Evolutionary conservation across 2,329 filamentous ascomycete species (phyloP).

Genomic region (Aspergillus bombycis): DNA sequence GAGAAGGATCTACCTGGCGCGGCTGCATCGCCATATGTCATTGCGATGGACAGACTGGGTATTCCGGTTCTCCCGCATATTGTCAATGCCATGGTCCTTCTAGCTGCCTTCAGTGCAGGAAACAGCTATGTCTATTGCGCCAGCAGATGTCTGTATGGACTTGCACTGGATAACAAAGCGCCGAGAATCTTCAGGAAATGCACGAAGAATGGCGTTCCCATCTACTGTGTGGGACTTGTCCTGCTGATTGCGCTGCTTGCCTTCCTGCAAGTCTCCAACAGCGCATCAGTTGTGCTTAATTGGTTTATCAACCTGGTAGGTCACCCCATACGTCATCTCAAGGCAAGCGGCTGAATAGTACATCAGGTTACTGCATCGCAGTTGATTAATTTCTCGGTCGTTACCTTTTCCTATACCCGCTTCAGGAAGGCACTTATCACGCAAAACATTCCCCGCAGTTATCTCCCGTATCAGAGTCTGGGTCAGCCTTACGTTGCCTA

Average conservation of each 20-base stretch:
- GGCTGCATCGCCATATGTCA: slow-evolving; percentile 70
- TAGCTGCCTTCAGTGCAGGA: slow-evolving; percentile 68
- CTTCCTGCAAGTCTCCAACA: slow-evolving; percentile 72
- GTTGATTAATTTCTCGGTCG: slow-evolving; percentile 71
- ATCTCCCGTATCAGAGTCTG: slow-evolving; percentile 70
- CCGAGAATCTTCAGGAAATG: slow-evolving; percentile 68
- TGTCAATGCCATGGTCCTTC: slow-evolving; percentile 73
- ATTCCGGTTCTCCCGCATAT: slow-evolving; percentile 69
- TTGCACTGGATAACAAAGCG: slow-evolving; percentile 70
- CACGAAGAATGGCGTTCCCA: slow-evolving; percentile 68
- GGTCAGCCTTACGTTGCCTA: slow-evolving; percentile 74
- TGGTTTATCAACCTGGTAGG: slow-evolving; percentile 70
- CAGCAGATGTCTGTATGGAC: slow-evolving; percentile 68
- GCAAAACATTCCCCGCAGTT: slow-evolving; percentile 69
- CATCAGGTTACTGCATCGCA: slow-evolving; percentile 69
- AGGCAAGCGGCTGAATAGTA: not conserved
- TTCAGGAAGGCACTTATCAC: slow-evolving; percentile 71
- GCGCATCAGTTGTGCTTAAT: slow-evolving; percentile 67
- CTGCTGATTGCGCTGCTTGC: slow-evolving; percentile 70
- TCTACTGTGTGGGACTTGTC: slow-evolving; percentile 71
- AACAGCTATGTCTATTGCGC: slow-evolving; percentile 72
- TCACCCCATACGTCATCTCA: not conserved
- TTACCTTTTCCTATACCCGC: slow-evolving; percentile 71
- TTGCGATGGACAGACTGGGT: slow-evolving; percentile 67
- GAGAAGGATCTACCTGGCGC: slow-evolving; percentile 63